Conservation (phyloP, 345 rosid genomes). For the Atalantia buxifolia region DNA sequence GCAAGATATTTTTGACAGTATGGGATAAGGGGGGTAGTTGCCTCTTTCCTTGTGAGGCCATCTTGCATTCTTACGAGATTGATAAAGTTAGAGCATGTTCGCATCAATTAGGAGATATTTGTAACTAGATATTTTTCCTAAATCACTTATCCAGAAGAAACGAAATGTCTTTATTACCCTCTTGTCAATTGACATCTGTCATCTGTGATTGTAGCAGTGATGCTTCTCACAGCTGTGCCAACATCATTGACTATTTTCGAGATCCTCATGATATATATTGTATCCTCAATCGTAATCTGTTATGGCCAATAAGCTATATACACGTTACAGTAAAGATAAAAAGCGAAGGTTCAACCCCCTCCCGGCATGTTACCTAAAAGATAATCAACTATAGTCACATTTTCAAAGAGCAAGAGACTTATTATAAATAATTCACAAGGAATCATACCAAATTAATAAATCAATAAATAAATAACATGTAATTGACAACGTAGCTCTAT, state of each 20-base stretch:
- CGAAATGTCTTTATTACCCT: background rate
- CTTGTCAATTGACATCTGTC: background rate
- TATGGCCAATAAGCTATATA: too few relatives aligned
- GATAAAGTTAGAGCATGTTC: background rate
- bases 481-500: too few relatives aligned
- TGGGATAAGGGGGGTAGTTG: conserved; percentile 14
- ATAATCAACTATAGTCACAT: too few relatives aligned
- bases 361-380: fast-evolving
- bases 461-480: background rate
- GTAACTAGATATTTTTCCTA: conserved; percentile 9
- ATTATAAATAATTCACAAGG: too few relatives aligned
- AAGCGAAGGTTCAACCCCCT: too few relatives aligned
- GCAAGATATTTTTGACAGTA: conserved; percentile 18
- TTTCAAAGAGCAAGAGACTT: too few relatives aligned
- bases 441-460: too few relatives aligned
- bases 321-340: too few relatives aligned
- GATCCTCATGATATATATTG: too few relatives aligned
- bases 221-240: background rate
- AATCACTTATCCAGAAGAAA: background rate
- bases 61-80: conserved; percentile 9
- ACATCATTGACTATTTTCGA: background rate
- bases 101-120: conserved; percentile 29
- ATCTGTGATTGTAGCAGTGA: background rate
- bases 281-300: too few relatives aligned
- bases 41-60: background rate